These are phyloP conservation scores for Lasiodiplodia sp. DNA, from an alignment of 2,329 filamentous ascomycete genomes.

Conservation along the genomic window DNA sequence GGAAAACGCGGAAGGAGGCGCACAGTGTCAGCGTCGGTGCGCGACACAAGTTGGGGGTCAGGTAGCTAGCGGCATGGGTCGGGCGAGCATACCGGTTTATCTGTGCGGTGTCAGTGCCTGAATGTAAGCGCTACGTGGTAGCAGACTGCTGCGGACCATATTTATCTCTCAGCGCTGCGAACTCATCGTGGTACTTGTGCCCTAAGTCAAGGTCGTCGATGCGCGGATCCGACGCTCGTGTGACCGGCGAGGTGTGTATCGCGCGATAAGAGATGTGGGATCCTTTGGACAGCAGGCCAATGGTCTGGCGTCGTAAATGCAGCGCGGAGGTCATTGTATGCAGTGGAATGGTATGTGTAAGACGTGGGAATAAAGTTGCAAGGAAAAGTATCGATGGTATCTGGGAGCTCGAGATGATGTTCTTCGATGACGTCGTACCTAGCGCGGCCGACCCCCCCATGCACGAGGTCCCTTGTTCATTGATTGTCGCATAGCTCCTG, in stretches of 20 bases:
- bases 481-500: conserved; percentile 5
- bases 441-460: conserved; percentile 12
- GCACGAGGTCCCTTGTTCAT: conserved; percentile 11
- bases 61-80: too few species aligned
- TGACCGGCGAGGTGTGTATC: conserved; percentile 36
- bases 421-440: conserved; percentile 14
- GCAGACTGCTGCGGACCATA: conserved; percentile 57
- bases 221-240: conserved; percentile 54
- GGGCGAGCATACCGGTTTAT: conserved; percentile 41
- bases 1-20: conserved; percentile 40
- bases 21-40: background rate
- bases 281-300: background rate
- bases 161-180: conserved; percentile 63
- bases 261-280: conserved; percentile 36
- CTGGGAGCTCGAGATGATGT: background rate
- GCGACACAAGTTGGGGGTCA: background rate
- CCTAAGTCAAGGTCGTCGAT: conserved; percentile 60
- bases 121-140: background rate
- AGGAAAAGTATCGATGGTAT: background rate
- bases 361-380: background rate
- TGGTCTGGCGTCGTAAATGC: background rate
- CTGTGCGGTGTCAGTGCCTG: conserved; percentile 37
- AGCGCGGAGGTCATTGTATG: conserved; percentile 19
- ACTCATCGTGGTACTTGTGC: conserved; percentile 65
- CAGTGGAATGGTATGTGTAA: background rate